These are phyloP conservation scores for Yamadazyma pseudoaaseri DNA, from an alignment of 1,139 yeast genomes.

Conservation along the genomic window DNA sequence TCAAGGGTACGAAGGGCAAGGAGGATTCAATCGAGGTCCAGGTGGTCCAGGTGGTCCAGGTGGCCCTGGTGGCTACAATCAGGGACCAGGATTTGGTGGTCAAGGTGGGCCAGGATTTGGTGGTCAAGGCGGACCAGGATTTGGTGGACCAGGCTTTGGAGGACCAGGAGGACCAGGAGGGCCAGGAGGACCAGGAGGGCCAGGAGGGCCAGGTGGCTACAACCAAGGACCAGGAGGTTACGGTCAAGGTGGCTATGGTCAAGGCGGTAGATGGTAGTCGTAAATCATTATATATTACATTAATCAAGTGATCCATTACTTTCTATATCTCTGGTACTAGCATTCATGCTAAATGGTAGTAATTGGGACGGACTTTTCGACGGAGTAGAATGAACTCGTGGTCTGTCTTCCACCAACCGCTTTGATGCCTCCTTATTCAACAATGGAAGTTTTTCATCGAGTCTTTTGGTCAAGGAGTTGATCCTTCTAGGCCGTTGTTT, in stretches of 20 bases:
- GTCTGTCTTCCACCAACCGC: slow-evolving; percentile 6
- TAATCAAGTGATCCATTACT: slow-evolving; percentile 29
- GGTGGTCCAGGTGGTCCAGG: slow-evolving; percentile 5
- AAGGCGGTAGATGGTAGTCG: too few relatives aligned
- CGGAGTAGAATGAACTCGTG: slow-evolving; percentile 4
- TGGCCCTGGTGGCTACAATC: slow-evolving; percentile 8
- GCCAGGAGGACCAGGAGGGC: too few relatives aligned
- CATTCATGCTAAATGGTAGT: slow-evolving; percentile 14
- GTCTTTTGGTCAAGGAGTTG: slow-evolving; percentile 17
- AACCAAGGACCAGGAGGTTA: too few relatives aligned
- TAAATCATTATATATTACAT: slow-evolving; percentile 16
- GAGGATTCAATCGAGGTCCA: slow-evolving; percentile 9
- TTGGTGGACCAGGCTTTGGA: slow-evolving; percentile 13
- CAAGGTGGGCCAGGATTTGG: too few relatives aligned
- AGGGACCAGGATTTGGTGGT: too few relatives aligned
- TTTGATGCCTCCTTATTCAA: slow-evolving; percentile 34
- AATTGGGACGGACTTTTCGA: slow-evolving; percentile 13
- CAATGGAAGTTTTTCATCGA: slow-evolving; percentile 24
- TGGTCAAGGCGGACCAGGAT: slow-evolving; percentile 9
- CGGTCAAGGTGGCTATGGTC: too few relatives aligned
- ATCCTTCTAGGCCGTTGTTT: slow-evolving; percentile 9
- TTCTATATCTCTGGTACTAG: slow-evolving; percentile 20
- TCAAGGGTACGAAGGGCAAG: too few relatives aligned
- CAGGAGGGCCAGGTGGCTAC: too few relatives aligned
- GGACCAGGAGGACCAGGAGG: too few relatives aligned